These are phyloP conservation scores for Sporisorium iseilematis-ciliati DNA, from an alignment of 1,284 basidiomycete genomes.

Conservation along the genomic window DNA sequence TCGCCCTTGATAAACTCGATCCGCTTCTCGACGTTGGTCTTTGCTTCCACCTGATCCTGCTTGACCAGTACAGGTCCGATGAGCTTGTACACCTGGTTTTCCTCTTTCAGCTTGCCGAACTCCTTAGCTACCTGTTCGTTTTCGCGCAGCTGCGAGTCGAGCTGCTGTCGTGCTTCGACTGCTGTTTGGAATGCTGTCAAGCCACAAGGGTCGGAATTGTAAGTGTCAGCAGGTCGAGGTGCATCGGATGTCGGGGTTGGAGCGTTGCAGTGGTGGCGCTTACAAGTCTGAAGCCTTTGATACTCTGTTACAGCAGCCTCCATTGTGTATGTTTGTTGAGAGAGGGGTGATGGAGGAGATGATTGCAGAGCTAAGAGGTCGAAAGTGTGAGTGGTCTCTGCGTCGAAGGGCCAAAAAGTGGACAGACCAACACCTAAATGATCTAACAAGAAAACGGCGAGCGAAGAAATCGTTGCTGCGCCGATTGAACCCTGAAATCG, in stretches of 20 bases:
- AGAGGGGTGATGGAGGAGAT: slow-evolving; percentile 4
- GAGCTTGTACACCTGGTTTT: slow-evolving; percentile 90
- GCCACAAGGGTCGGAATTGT: background rate
- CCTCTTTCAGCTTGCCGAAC: slow-evolving; percentile 80
- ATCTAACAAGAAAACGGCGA: slow-evolving; percentile 1
- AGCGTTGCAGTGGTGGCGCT: background rate
- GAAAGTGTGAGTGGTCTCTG: slow-evolving; percentile 6
- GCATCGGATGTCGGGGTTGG: background rate
- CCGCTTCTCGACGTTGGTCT: slow-evolving; percentile 88
- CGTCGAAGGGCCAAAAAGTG: background rate
- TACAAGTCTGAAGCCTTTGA: slow-evolving; percentile 54
- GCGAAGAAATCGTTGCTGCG: background rate
- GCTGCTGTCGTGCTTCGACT: slow-evolving; percentile 61
- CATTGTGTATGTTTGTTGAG: slow-evolving; percentile 22
- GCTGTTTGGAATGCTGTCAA: slow-evolving; percentile 50
- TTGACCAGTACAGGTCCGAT: slow-evolving; percentile 90
- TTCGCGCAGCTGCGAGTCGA: slow-evolving; percentile 81
- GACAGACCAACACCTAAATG: slow-evolving; percentile 6
- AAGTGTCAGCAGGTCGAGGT: background rate
- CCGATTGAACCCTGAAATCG: background rate
- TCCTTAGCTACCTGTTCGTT: slow-evolving; percentile 95
- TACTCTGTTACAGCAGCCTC: slow-evolving; percentile 48
- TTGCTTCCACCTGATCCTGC: slow-evolving; percentile 90
- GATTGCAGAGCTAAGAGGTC: background rate
- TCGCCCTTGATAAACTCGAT: slow-evolving; percentile 90